Evolutionary conservation across 2,329 filamentous ascomycete genomes (phyloP), one percentile per base, ranked within the genome.

Genomic region (Cordyceps farinosa): DNA sequence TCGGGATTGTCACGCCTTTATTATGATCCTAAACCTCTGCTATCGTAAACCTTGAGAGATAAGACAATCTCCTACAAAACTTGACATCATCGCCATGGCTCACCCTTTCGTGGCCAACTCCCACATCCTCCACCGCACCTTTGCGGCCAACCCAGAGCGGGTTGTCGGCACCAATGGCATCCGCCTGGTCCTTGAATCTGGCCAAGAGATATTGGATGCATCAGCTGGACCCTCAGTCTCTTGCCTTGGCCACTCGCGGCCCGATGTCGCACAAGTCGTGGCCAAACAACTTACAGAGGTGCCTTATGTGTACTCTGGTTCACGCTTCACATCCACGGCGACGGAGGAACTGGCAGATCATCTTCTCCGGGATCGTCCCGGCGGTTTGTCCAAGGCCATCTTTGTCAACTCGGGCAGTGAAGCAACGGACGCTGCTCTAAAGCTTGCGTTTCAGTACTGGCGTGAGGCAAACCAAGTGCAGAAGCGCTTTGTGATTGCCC

Each of bases 371-470:
- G 30, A 54, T 36, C 44, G 29, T 17, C 58, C 64, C 1, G 64
- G 64, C 27, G 64, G 62, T 13, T 45, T 66, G 2, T 62, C 64
- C 38, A 66, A 66, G 30, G 64, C 62, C 36, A 64, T 66, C 0
- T 64, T 64, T 40, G 62, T 66, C 48, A 64, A 64, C 2, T 72
- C 70, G 0, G 72, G 72, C 0, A 74, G 72, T 32, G 75, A 77
- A 54, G 81, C 81, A 0, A 77, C 77, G 55, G 82, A 84, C 61
- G 76, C 80, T 0, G 77, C 78, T 0, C 68, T 84, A 66, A 84
- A 84, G 63, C 70, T 82, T 10, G 79, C 79, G 0, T 67, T 78
- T 6, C 81, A 84, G 68, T 84, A 80, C 61, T 80, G 76, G 57
- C 68, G 78, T 6, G 80, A 82, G 62, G 71, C 70, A 1, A 72